phyloP scores from a whole-genome alignment of 345 rosid species.

The Syzygium jambos region DNA sequence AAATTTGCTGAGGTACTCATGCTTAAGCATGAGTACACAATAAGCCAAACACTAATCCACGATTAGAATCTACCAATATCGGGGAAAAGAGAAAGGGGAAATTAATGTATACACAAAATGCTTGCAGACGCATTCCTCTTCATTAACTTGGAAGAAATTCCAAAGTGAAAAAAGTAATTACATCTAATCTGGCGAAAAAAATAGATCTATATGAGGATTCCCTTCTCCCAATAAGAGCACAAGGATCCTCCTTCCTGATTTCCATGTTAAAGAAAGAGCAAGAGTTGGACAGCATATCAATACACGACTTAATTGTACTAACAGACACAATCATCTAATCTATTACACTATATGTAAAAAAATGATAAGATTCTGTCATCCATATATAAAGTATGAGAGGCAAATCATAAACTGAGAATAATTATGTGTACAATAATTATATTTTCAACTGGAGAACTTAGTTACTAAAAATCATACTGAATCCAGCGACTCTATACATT shows the following conservation, averaged over 20 bases:
- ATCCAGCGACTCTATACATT: not conserved
- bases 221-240: not conserved
- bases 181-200: not conserved
- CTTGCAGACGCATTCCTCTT: not conserved
- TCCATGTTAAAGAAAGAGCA: not conserved
- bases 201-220: not conserved
- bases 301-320: no score
- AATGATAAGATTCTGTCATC: not conserved
- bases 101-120: not conserved
- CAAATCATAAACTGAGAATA: not conserved
- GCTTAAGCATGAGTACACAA: no score
- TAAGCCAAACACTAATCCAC: no score
- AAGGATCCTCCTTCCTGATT: no score
- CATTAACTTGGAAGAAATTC: not conserved
- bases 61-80: no score
- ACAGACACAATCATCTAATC: no score
- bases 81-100: not conserved
- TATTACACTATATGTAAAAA: no score
- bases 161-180: not conserved
- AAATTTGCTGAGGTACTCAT: no score
- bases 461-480: not conserved
- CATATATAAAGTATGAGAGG: not conserved
- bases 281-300: not conserved
- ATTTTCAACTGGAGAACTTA: not conserved
- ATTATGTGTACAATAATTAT: not conserved